These are phyloP conservation scores for Ordospora pajunii DNA, from an alignment of 371 early-diverging fungal genomes.

Conservation along the genomic window DNA sequence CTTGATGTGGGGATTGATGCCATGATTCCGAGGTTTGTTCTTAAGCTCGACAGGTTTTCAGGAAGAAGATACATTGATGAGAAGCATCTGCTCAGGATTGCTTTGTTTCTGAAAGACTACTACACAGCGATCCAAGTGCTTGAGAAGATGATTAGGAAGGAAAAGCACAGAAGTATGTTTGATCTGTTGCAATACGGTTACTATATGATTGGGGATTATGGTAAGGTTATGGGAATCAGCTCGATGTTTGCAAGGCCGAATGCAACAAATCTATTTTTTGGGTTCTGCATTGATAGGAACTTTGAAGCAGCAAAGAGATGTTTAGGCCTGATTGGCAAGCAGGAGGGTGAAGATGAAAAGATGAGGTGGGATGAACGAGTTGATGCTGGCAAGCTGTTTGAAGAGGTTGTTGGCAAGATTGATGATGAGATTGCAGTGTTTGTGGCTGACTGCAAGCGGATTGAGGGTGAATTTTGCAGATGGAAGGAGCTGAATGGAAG, in stretches of 20 bases:
- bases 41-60: slow-evolving; percentile 18
- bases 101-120: slow-evolving; percentile 23
- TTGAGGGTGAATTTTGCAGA: slow-evolving; percentile 10
- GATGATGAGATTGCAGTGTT: neutral
- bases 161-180: neutral
- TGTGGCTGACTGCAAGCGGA: neutral
- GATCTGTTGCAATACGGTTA: slow-evolving; percentile 16
- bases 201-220: slow-evolving; percentile 29
- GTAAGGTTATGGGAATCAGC: slow-evolving; percentile 23
- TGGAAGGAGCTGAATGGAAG: slow-evolving; percentile 13
- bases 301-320: slow-evolving; percentile 29
- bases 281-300: slow-evolving; percentile 27
- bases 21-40: slow-evolving; percentile 38
- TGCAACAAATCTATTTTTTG: slow-evolving; percentile 29
- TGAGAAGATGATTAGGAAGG: slow-evolving; percentile 14
- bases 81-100: neutral
- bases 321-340: neutral
- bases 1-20: slow-evolving; percentile 1
- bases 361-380: neutral
- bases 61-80: neutral
- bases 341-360: neutral
- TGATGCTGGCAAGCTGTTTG: neutral
- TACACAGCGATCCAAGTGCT: slow-evolving; percentile 17
- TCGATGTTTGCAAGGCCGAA: neutral
- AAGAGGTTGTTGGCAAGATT: neutral